Evolutionary conservation across 2,329 filamentous ascomycete genomes (phyloP).

Genomic region (Aureobasidium sp.): DNA sequence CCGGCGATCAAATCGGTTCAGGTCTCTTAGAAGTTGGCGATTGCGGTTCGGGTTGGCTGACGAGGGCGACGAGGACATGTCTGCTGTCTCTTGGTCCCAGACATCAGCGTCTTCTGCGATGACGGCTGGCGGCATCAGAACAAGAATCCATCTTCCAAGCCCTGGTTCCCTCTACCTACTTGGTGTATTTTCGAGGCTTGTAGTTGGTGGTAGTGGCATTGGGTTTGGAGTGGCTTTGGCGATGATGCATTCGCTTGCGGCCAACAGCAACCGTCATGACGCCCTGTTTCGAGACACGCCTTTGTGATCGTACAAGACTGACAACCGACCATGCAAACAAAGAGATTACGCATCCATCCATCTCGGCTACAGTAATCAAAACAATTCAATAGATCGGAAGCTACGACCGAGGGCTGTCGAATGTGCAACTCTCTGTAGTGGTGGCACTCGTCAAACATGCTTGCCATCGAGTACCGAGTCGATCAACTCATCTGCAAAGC

Average conservation of each 20-base stretch:
- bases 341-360: not conserved
- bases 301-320: not conserved
- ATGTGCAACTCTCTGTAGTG: not conserved
- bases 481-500: not conserved
- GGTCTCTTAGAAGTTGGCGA: constrained; percentile 8
- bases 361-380: not conserved
- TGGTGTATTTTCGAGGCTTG: not conserved
- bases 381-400: not conserved
- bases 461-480: not conserved
- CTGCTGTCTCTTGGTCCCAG: not conserved
- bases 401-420: not conserved
- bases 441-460: not conserved
- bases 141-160: not conserved
- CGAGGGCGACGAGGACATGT: not conserved
- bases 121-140: constrained; percentile 12
- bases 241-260: not conserved
- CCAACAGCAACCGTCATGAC: constrained; percentile 4
- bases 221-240: not conserved
- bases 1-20: constrained; percentile 8
- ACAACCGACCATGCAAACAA: not conserved
- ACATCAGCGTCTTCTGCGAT: constrained; percentile 7
- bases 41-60: constrained; percentile 1
- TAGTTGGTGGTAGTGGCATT: not conserved
- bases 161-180: constrained; percentile 1
- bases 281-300: not conserved